phyloP scores from a whole-genome alignment of 768 basidiomycete species.

The Amanita rimosa region DNA sequence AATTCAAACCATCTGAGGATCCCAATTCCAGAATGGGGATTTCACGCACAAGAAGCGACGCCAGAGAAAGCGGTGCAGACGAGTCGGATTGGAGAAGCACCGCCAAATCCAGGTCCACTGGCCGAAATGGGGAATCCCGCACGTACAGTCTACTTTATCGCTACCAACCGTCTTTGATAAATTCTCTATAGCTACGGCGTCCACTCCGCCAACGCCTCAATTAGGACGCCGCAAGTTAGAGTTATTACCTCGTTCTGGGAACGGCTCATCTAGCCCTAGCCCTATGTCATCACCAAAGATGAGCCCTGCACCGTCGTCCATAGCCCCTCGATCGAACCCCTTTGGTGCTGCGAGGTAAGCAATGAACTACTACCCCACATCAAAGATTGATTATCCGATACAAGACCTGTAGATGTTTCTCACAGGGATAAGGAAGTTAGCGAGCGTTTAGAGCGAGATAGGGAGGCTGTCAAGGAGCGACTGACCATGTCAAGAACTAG shows the following conservation, averaged over 20 bases:
- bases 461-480: constrained; percentile 43
- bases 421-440: constrained; percentile 65
- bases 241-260: constrained; percentile 69
- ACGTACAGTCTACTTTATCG: constrained; percentile 15
- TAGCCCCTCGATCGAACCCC: constrained; percentile 49
- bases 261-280: constrained; percentile 55
- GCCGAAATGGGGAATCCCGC: constrained; percentile 52
- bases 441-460: constrained; percentile 60
- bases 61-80: constrained; percentile 34
- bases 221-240: constrained; percentile 73
- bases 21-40: constrained; percentile 29
- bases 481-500: constrained; percentile 40
- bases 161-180: constrained; percentile 2
- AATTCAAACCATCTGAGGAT: constrained; percentile 48
- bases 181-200: constrained; percentile 40
- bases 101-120: constrained; percentile 28
- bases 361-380: not conserved
- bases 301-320: constrained; percentile 28
- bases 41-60: constrained; percentile 38
- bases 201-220: constrained; percentile 77
- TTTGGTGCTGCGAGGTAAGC: constrained; percentile 79
- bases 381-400: constrained; percentile 1
- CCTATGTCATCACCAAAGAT: constrained; percentile 76
- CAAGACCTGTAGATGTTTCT: constrained; percentile 80
- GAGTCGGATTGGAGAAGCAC: constrained; percentile 67